Evolutionary conservation across 2,329 filamentous ascomycete genomes (phyloP).

Genomic region (Aspergillus sp.): DNA sequence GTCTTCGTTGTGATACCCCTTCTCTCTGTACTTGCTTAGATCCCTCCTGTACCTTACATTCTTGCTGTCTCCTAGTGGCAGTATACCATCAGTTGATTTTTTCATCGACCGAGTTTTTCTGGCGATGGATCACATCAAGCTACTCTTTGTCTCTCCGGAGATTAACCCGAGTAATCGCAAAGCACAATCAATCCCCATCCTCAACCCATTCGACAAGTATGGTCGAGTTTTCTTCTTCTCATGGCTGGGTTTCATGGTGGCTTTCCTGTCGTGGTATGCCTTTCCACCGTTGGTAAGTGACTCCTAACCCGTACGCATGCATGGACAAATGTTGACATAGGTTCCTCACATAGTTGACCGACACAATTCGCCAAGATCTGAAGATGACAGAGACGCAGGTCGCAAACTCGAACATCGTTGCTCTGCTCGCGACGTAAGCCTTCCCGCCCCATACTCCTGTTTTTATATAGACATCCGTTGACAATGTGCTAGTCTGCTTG

Average conservation of each 20-base stretch:
- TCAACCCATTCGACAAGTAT: conserved; percentile 78
- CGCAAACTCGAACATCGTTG: conserved; percentile 88
- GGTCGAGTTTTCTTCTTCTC: conserved; percentile 89
- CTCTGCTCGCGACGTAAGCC: conserved; percentile 67
- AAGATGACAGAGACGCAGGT: conserved; percentile 70
- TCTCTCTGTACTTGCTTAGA: neutral
- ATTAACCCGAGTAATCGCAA: conserved; percentile 84
- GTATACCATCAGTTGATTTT: neutral
- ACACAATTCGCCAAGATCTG: conserved; percentile 79
- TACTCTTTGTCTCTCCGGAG: conserved; percentile 58
- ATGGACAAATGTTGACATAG: no score
- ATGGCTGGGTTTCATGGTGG: conserved; percentile 82
- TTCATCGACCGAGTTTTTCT: neutral
- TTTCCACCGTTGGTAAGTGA: conserved; percentile 76
- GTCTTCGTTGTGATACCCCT: neutral
- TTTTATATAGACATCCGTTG: neutral
- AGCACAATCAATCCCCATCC: conserved; percentile 73
- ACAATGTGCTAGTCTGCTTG: conserved; percentile 58
- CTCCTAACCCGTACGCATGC: neutral
- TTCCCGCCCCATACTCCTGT: conserved; percentile 5
- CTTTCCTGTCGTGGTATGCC: conserved; percentile 88
- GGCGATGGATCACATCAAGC: conserved; percentile 29
- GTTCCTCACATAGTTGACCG: conserved; percentile 55
- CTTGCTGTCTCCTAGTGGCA: neutral
- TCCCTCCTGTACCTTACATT: neutral